Percentiles rank a stretch among this genome's conserved stretches.
Evolutionary conservation across 495 filamentous ascomycete species (phyloP).

Genomic region (Pyrenopolyporus hunteri): DNA sequence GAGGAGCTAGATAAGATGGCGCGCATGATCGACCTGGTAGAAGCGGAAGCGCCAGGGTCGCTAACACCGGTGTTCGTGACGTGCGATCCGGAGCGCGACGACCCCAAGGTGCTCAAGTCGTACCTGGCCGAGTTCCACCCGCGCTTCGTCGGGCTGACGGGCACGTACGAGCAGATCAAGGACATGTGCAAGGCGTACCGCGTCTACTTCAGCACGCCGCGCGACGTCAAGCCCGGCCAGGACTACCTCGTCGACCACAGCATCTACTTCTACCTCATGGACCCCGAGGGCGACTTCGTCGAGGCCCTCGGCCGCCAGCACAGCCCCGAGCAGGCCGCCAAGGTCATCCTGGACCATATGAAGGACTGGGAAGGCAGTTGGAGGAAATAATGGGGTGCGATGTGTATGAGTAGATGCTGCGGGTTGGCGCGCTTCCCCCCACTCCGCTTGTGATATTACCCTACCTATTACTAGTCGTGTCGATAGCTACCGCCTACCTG

Average conservation of each 20-base stretch:
- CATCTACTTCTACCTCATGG: conserved; percentile 99
- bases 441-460: conserved; percentile 13
- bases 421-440: too few species aligned
- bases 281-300: conserved; percentile 97
- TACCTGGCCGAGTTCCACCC: conserved; percentile 94
- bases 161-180: conserved; percentile 90
- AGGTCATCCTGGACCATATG: conserved; percentile 85
- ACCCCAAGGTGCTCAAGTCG: conserved; percentile 77
- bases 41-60: conserved; percentile 49
- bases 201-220: conserved; percentile 95
- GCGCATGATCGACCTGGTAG: conserved; percentile 83
- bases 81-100: conserved; percentile 92
- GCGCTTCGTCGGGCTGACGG: conserved; percentile 86
- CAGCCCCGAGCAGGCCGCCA: conserved; percentile 83
- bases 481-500: too few species aligned
- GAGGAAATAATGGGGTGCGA: conserved; percentile 3
- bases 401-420: neutral
- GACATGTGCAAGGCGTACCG: conserved; percentile 90
- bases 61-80: conserved; percentile 84
- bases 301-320: conserved; percentile 95
- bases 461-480: neutral
- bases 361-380: conserved; percentile 76
- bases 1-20: conserved; percentile 99
- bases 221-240: conserved; percentile 84
- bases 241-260: conserved; percentile 98